Base-by-base conservation (phyloP, 2,329 filamentous ascomycete species). In the Microsporum ferrugineum region DNA sequence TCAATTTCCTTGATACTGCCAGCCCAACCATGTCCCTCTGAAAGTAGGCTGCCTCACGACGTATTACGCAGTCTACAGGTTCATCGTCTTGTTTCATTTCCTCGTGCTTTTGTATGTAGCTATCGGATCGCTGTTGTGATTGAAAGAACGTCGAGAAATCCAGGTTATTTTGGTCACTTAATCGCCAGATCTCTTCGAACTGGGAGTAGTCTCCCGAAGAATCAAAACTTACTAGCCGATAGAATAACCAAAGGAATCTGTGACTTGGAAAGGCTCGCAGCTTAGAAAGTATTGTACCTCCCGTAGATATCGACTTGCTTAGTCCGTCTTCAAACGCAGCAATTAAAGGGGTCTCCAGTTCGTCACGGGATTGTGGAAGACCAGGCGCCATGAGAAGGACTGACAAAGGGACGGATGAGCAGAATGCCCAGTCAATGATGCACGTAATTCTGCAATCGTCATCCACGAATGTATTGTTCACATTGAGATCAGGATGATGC, bases 391-490 rank as follows among this genome's bases (percentile, higher is more conserved):
- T 53, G n/a, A 70, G 58, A 4, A 67, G 58, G 60, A 67, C 62
- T 7, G 63, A 58, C 5, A 64, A 43, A 51, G 69, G 68, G n/a
- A 67, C 36, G 12, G 65, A 63, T 12, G 65, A 68, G 29, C 62
- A 39, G 10, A 69, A 68, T 27, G 62, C 64, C 68, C 66, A 69
- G 60, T 72, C 69, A 53, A 73, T 72, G 2, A 73, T 62, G 33
- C 63, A 66, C 10, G 67, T 71, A 57, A 73, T 67, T 38, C 71
- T 69, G 60, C 63, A 71, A 38, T 72, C 62, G 23, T 71, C 59
- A 53, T 73, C 68, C 29, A 73, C 68, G 45, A 67, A 72, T 41
- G 72, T 71, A 60, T 78, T 77, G 60, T 73, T 73, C 57, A 68
- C 65, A 53, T 76, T 73, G 14, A 77, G 62, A 63, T 78, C 75